Conservation (phyloP, 2,329 filamentous ascomycete genomes). For the Fusarium pseudocircinatum region DNA sequence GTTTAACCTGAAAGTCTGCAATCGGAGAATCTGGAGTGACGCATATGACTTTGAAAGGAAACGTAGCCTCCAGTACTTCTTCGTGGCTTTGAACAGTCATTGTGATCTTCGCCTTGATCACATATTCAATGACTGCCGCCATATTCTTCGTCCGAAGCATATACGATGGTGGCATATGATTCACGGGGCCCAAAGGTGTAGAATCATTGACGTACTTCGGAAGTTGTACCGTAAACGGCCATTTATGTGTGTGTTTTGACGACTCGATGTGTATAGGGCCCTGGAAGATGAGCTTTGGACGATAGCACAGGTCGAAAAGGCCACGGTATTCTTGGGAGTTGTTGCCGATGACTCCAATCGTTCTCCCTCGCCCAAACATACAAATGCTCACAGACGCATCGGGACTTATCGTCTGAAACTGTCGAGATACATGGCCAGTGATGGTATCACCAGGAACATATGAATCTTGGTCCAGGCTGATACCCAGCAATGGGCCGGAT, state of each 20-base stretch:
- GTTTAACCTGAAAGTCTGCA: slow-evolving; percentile 15
- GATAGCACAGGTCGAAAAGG: neutral
- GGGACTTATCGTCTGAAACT: slow-evolving; percentile 28
- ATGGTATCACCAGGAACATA: slow-evolving; percentile 43
- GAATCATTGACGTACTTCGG: slow-evolving; percentile 30
- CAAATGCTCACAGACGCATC: slow-evolving; percentile 33
- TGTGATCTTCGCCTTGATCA: slow-evolving; percentile 44
- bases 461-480: slow-evolving; percentile 1
- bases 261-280: slow-evolving; percentile 43
- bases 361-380: slow-evolving; percentile 41
- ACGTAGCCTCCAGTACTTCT: slow-evolving; percentile 13
- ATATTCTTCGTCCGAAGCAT: neutral
- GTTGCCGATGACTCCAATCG: slow-evolving; percentile 28
- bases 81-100: neutral
- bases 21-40: slow-evolving; percentile 21
- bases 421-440: slow-evolving; percentile 39
- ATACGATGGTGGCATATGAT: slow-evolving; percentile 12
- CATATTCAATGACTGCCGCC: slow-evolving; percentile 45
- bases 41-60: slow-evolving; percentile 38
- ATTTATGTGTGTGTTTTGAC: slow-evolving; percentile 14
- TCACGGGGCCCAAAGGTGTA: neutral
- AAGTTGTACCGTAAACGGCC: slow-evolving; percentile 45
- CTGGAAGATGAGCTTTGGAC: slow-evolving; percentile 18
- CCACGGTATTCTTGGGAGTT: slow-evolving; percentile 34
- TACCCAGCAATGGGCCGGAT: slow-evolving; percentile 2